Conservation (phyloP, 2,329 filamentous ascomycete genomes). For the Cercospora citrullina region DNA sequence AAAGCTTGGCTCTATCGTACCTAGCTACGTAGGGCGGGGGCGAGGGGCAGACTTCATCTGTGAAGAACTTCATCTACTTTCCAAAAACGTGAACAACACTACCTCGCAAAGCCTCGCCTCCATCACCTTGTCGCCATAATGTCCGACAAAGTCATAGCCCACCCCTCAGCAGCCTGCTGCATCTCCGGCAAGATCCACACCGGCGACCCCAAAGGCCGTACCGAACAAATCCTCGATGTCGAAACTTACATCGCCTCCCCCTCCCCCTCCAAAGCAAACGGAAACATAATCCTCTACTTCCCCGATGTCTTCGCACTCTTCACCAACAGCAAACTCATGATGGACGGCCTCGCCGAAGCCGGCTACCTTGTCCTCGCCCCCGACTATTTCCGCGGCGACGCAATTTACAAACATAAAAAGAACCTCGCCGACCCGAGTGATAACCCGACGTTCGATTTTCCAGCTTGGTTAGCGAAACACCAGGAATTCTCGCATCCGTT, state of each 20-base stretch:
- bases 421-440: conserved; percentile 33
- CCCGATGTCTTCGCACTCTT: conserved; percentile 31
- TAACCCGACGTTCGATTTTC: conserved; percentile 49
- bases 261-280: conserved; percentile 21
- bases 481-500: conserved; percentile 45
- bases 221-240: conserved; percentile 25
- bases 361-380: conserved; percentile 26
- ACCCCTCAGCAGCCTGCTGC: conserved; percentile 27
- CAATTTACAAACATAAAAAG: conserved; percentile 20
- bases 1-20: background rate
- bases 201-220: conserved; percentile 24
- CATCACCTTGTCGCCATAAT: background rate
- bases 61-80: background rate
- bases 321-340: conserved; percentile 28
- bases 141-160: background rate
- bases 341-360: conserved; percentile 28
- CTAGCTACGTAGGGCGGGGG: background rate
- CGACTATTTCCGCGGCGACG: conserved; percentile 31
- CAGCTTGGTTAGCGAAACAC: conserved; percentile 53
- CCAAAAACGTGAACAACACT: background rate
- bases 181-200: conserved; percentile 28
- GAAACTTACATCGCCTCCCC: conserved; percentile 29
- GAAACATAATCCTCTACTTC: conserved; percentile 29
- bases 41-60: background rate
- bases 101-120: background rate